phyloP scores from a whole-genome alignment of 2,329 filamentous ascomycete genomes.

The Rhytidhysteron rufulum region DNA sequence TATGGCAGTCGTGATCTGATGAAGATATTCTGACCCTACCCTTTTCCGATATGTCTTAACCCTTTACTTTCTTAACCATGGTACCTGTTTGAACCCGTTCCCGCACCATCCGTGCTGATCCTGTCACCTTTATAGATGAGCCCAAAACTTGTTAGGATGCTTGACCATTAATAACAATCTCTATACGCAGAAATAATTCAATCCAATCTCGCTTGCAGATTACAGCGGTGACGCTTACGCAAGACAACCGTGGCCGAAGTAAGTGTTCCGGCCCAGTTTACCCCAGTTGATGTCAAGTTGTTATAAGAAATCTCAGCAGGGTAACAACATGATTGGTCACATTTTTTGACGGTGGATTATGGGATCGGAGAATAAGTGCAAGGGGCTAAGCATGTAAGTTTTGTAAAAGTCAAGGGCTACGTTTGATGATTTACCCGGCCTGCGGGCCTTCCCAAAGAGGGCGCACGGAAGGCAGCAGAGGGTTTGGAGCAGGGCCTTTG shows the following conservation, averaged over 20 bases:
- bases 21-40: too few relatives aligned
- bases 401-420: background rate
- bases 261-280: too few relatives aligned
- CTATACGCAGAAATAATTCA: background rate
- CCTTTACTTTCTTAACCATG: background rate
- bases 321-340: background rate
- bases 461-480: background rate
- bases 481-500: background rate
- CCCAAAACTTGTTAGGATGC: slow-evolving; percentile 2
- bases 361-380: background rate
- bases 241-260: too few relatives aligned
- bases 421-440: background rate
- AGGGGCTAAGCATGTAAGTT: background rate
- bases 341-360: background rate
- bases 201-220: slow-evolving; percentile 1
- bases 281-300: too few relatives aligned
- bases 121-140: background rate
- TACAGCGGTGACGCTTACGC: too few relatives aligned
- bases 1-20: too few relatives aligned
- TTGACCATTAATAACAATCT: background rate
- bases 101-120: background rate
- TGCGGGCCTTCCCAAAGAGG: background rate
- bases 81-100: background rate
- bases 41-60: background rate
- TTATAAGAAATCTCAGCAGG: background rate